These are phyloP conservation scores for Pinus albicaulis DNA, from an alignment of 75 land plant species.

Conservation along the genomic window DNA sequence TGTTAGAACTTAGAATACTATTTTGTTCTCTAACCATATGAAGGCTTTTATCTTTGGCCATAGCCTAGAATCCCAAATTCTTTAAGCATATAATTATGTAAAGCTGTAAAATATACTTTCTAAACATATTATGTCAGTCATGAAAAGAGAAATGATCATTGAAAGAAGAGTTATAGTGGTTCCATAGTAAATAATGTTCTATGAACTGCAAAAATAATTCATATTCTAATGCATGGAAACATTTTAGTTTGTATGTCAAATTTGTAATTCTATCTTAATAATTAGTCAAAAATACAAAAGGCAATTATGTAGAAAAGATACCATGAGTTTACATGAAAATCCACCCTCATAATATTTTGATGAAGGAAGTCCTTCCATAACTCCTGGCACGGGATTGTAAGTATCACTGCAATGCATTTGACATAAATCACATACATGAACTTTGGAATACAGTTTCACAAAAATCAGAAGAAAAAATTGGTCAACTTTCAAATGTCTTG, in stretches of 20 bases:
- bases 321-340: constrained; percentile 89
- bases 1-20: too few species aligned
- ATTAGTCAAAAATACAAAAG: neutral
- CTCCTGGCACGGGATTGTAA: constrained; percentile 96
- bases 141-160: too few species aligned
- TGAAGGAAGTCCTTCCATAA: constrained; percentile 84
- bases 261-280: neutral
- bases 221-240: neutral
- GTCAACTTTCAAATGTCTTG: neutral
- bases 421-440: neutral
- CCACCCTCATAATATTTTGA: constrained; percentile 87
- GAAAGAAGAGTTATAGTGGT: too few species aligned
- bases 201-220: neutral
- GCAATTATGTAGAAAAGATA: constrained; percentile 16
- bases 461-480: neutral
- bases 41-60: too few species aligned
- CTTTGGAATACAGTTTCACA: neutral
- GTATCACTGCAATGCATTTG: constrained; percentile 57
- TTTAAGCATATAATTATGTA: too few species aligned
- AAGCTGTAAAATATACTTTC: too few species aligned
- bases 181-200: neutral
- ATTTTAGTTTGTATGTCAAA: neutral
- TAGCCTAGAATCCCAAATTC: too few species aligned
- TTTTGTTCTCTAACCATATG: too few species aligned
- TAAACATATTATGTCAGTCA: too few species aligned